Evolutionary conservation across 208 protist genomes (phyloP), one percentile per base, ranked within the genome.

Genomic region (Trypanosoma conorhini): DNA sequence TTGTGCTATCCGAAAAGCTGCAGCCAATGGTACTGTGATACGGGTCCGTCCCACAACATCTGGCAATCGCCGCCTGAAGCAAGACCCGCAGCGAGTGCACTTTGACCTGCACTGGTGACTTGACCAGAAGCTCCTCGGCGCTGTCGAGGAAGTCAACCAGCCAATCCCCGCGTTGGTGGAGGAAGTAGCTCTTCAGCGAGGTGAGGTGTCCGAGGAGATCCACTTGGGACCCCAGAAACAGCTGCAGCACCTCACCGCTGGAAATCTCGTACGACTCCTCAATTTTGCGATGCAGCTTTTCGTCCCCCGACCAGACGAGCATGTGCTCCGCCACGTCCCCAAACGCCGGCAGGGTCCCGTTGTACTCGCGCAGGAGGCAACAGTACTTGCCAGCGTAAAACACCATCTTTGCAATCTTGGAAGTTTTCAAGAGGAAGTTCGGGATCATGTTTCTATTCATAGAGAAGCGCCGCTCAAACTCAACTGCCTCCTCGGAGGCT

Each of bases 351-450:
- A 93, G 80, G 5, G 73, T 66, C 17, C 82, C 77, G 61, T 77
- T 76, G 77, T 79, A 93, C 81, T 96, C 91, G n/a, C 91, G 84
- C 65, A 96, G 67, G 10, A 96, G 78, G 52, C 88, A 94, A 76
- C 91, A 93, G 74, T 96, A 96, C 74, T 89, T 91, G 17, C 91
- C 91, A 10, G 91, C 76, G 50, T 89, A 94, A 68, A 90, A 96
- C 9, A 93, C 74, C 85, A 92, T 93, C 67, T 94, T 93, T 2
- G 86, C 84, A 13, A 92, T 77, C 24, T 82, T 77, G n/a, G 73
- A 74, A 10, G 81, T 84, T 42, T 67, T 74, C 57, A 70, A 77
- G 30, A 96, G 63, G 67, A 96, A 93, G 24, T 72, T 75, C 5
- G 91, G 91, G 19, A 96, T 80, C 81, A 92, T 84, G 35, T 80